Evolutionary conservation across 1,139 yeast genomes (phyloP), one percentile per base, ranked within the genome.

Genomic region (Geotrichum siamense): DNA sequence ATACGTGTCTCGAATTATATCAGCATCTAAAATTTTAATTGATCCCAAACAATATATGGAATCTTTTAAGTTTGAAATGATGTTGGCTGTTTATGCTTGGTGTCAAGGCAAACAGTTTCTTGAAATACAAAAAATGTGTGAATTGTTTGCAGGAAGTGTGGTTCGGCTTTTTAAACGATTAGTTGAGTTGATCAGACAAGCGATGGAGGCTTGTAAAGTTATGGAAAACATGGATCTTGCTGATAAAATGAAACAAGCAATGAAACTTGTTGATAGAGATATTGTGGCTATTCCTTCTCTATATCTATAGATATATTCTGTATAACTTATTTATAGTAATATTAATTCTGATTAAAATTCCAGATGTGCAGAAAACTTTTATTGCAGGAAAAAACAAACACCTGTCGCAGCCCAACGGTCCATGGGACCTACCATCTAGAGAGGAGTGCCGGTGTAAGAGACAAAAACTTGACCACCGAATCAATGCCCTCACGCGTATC

Each of bases 11-110:
- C 86, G 85, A 58, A 78, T 87, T 8, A 82, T 84, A 52, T 80
- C 78, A 55, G 97, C 91, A 60, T 82, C 93, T 61, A 89, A 91
- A 64, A 73, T 93, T 43, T 96, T 89, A 52, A 70, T 91, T 39
- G 79, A 79, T 5, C 97, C 87, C 60, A 86, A 86, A 57, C 97
- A 89, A 51, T 93, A 91, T 59, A 81, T 91, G 35, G 95, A 87
- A 60, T 75, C 82, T 25, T 93, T 91, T 70, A 78, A 94, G 62
- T 81, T 87, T 20, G 95, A 91, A 60, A 71, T 93, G 53, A 89
- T 93, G 97, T 97, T 87, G 61, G 97, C 91, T 41, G 96, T 93
- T 0, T 86, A 68, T 64, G 86, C 93, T 37, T 93, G 99, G 99
- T 85, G 96, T 61, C 82, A 82, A 60, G 97, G 97, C 23, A 96